Evolutionary conservation across 2,329 filamentous ascomycete genomes (phyloP).

Genomic region (Arachnomyces sp.): DNA sequence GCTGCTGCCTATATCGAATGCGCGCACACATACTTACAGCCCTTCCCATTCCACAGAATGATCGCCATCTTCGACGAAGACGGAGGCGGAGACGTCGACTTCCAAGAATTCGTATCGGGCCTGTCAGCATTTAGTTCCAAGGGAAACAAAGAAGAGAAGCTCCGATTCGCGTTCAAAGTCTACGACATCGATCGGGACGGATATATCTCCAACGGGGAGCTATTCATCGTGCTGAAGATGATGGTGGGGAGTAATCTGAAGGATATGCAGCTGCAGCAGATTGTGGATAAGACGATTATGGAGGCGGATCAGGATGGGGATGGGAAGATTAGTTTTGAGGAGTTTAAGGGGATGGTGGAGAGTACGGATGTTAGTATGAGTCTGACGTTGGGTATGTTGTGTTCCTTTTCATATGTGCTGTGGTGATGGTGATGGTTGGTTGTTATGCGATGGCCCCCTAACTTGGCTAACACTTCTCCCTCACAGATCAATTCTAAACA

Average conservation of each 20-base stretch:
- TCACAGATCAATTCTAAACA: slow-evolving; percentile 10
- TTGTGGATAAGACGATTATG: slow-evolving; percentile 99
- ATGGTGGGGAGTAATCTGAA: slow-evolving; percentile 99
- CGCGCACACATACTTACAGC: background rate
- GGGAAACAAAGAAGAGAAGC: slow-evolving; percentile 98
- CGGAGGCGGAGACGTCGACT: slow-evolving; percentile 94
- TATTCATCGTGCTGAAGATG: slow-evolving; percentile 99
- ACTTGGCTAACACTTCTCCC: background rate
- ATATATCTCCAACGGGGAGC: slow-evolving; percentile 96
- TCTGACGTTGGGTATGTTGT: slow-evolving; percentile 55
- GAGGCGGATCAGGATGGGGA: slow-evolving; percentile 94
- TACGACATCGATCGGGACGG: slow-evolving; percentile 99
- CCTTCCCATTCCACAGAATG: slow-evolving; percentile 56
- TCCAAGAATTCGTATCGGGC: slow-evolving; percentile 95
- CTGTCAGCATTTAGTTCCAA: slow-evolving; percentile 94
- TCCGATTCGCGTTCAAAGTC: slow-evolving; percentile 96
- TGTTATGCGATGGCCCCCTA: background rate
- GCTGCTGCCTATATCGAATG: background rate
- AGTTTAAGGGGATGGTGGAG: slow-evolving; percentile 98
- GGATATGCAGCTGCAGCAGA: slow-evolving; percentile 96
- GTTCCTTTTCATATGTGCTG: slow-evolving; percentile 1
- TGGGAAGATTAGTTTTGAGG: slow-evolving; percentile 97
- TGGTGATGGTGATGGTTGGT: background rate
- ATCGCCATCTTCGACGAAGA: slow-evolving; percentile 99
- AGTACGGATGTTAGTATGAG: slow-evolving; percentile 69